Conservation (phyloP, 148 eudicot genomes). For the Nyssa sinensis region DNA sequence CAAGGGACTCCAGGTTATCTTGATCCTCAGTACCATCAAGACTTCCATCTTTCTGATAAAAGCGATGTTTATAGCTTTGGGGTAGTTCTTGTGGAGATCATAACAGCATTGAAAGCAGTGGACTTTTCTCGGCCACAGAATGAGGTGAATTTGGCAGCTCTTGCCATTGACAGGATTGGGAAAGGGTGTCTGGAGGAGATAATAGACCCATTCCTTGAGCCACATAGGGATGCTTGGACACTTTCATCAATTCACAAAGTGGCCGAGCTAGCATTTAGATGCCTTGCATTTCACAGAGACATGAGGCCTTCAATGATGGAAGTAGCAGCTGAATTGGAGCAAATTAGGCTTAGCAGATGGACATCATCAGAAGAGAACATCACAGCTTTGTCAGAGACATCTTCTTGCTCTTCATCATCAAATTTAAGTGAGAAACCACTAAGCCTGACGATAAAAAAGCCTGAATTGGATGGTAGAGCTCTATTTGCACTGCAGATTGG, state of each 20-base stretch:
- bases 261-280: slow-evolving; percentile 53
- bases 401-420: slow-evolving; percentile 19
- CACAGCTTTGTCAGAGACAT: slow-evolving; percentile 11
- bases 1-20: slow-evolving; percentile 49
- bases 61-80: slow-evolving; percentile 50
- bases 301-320: slow-evolving; percentile 53
- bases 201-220: slow-evolving; percentile 38
- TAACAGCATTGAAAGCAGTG: slow-evolving; percentile 27
- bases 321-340: slow-evolving; percentile 42
- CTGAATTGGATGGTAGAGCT: background rate
- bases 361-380: background rate
- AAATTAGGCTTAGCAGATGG: slow-evolving; percentile 13
- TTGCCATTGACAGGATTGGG: slow-evolving; percentile 40
- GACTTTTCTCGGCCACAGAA: slow-evolving; percentile 28
- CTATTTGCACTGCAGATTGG: background rate
- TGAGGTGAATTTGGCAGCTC: slow-evolving; percentile 39
- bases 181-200: slow-evolving; percentile 42
- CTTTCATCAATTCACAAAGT: slow-evolving; percentile 35
- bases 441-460: background rate
- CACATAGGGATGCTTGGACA: slow-evolving; percentile 29
- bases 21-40: slow-evolving; percentile 36
- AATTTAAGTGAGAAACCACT: slow-evolving; percentile 19
- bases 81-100: slow-evolving; percentile 45
- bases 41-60: slow-evolving; percentile 31
- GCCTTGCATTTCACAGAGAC: slow-evolving; percentile 49